These are phyloP conservation scores for Pholiota molesta DNA, from an alignment of 768 basidiomycete species.

Conservation along the genomic window DNA sequence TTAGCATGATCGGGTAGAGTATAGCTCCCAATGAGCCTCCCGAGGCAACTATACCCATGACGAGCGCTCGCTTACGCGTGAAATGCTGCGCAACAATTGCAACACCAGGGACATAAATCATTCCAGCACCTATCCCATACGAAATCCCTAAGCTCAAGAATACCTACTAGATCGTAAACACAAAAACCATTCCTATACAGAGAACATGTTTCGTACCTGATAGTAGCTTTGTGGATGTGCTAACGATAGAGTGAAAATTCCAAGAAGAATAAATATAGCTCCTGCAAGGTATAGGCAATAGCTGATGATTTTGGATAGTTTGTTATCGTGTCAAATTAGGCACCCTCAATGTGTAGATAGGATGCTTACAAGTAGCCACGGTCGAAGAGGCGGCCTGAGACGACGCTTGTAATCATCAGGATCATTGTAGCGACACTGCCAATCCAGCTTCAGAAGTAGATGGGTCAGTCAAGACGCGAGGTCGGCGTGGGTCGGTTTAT, in stretches of 20 bases:
- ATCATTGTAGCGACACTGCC: constrained; percentile 4
- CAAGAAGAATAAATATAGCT: not conserved
- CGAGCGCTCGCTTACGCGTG: constrained; percentile 3
- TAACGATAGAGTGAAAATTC: constrained; percentile 4
- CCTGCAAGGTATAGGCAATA: not conserved
- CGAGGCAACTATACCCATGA: constrained; percentile 8
- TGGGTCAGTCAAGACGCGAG: too few species aligned
- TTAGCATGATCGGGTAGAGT: constrained; percentile 9
- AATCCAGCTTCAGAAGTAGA: too few species aligned
- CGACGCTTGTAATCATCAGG: not conserved
- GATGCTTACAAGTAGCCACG: constrained; percentile 8
- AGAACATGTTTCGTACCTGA: constrained; percentile 5
- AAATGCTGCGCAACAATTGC: constrained; percentile 5
- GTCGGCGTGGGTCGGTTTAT: too few species aligned
- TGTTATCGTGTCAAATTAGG: too few species aligned
- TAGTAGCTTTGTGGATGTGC: constrained; percentile 3
- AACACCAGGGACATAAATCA: constrained; percentile 6
- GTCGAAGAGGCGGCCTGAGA: constrained; percentile 8
- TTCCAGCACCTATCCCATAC: not conserved
- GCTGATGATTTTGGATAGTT: too few species aligned
- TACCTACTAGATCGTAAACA: not conserved
- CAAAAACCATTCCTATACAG: not conserved
- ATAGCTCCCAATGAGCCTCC: constrained; percentile 7
- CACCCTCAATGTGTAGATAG: too few species aligned
- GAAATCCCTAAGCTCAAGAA: not conserved